phyloP scores from a whole-genome alignment of 1,139 yeast species.

The Debaryomyces coudertii region DNA sequence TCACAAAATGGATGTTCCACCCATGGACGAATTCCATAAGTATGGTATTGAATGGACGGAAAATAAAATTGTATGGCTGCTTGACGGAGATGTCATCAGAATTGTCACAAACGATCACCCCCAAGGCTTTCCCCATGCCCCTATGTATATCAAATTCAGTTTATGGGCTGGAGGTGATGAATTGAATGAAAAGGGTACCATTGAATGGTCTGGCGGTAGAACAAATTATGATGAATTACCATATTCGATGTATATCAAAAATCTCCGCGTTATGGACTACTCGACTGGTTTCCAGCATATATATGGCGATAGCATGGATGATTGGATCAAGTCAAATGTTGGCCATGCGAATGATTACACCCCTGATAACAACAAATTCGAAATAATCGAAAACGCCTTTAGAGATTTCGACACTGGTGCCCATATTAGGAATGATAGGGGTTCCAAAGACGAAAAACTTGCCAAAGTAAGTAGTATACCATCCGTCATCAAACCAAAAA shows the following conservation, averaged over 20 bases:
- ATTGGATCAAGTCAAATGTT: slow-evolving; percentile 19
- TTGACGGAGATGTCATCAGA: slow-evolving; percentile 35
- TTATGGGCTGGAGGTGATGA: slow-evolving; percentile 50
- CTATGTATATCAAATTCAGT: slow-evolving; percentile 43
- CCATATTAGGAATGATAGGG: background rate
- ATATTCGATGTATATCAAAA: slow-evolving; percentile 36
- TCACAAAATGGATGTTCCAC: slow-evolving; percentile 27
- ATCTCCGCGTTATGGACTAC: slow-evolving; percentile 36
- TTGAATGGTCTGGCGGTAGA: slow-evolving; percentile 47
- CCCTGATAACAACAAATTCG: slow-evolving; percentile 2
- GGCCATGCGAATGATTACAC: slow-evolving; percentile 14
- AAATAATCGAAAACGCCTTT: slow-evolving; percentile 2
- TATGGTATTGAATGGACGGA: slow-evolving; percentile 48
- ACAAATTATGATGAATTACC: slow-evolving; percentile 40
- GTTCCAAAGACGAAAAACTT: background rate
- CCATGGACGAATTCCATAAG: slow-evolving; percentile 28
- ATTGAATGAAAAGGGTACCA: slow-evolving; percentile 38
- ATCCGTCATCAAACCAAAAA: background rate
- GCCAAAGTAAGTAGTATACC: background rate
- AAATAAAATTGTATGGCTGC: slow-evolving; percentile 32
- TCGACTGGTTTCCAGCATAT: slow-evolving; percentile 33
- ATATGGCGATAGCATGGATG: slow-evolving; percentile 28
- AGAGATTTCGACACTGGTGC: background rate
- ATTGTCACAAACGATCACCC: slow-evolving; percentile 20
- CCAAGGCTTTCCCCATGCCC: slow-evolving; percentile 42